Evolutionary conservation across 371 early-diverging fungal species (phyloP).

Genomic region (Ordospora pajunii): DNA sequence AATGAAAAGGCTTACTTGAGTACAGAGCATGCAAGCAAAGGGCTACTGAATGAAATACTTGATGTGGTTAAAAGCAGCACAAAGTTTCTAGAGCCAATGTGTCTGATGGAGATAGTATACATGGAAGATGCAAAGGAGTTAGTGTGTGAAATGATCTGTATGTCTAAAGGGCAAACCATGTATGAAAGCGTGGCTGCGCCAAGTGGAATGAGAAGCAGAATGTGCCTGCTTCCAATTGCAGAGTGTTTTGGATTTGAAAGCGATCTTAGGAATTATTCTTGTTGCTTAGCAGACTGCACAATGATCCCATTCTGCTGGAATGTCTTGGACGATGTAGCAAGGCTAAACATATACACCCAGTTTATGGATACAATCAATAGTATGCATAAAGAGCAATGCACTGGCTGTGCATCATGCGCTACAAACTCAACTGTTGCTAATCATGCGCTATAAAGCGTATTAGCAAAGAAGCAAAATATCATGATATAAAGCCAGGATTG

Average conservation of each 20-base stretch:
- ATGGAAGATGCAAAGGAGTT: background rate
- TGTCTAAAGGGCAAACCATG: background rate
- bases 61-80: background rate
- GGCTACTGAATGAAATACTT: too few species aligned
- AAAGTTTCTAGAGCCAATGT: background rate
- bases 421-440: too few species aligned
- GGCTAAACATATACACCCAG: too few species aligned
- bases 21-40: too few species aligned
- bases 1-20: too few species aligned
- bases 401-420: too few species aligned
- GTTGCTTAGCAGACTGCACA: constrained; percentile 85
- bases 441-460: too few species aligned
- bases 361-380: too few species aligned
- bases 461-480: background rate
- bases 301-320: constrained; percentile 90
- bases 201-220: background rate
- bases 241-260: constrained; percentile 89
- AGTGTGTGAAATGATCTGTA: background rate
- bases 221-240: constrained; percentile 72
- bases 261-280: constrained; percentile 81
- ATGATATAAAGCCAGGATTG: background rate
- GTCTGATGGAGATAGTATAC: background rate
- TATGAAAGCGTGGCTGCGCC: background rate
- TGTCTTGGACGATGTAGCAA: constrained; percentile 22
- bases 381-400: too few species aligned